phyloP scores from a whole-genome alignment of 2,329 filamentous ascomycete species.

The Talaromyces atroroseus region DNA sequence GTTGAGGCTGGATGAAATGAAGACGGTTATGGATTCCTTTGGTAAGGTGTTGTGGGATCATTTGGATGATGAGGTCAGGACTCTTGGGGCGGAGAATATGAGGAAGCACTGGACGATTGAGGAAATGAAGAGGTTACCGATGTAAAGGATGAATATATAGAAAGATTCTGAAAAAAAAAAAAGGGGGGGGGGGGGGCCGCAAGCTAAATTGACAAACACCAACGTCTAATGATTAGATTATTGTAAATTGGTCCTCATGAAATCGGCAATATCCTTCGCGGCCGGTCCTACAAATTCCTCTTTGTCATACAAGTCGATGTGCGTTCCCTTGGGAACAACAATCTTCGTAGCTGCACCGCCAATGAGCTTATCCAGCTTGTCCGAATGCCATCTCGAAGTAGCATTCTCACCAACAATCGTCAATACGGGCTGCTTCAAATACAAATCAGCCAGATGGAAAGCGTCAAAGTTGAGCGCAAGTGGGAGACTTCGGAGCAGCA shows the following conservation, averaged over 20 bases:
- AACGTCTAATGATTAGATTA: not conserved
- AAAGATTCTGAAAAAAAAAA: no score
- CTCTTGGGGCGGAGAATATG: constrained; percentile 82
- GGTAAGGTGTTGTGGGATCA: constrained; percentile 74
- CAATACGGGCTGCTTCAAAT: constrained; percentile 23
- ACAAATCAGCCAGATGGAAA: constrained; percentile 21
- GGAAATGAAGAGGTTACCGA: constrained; percentile 66
- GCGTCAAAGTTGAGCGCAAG: constrained; percentile 22
- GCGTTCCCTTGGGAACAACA: constrained; percentile 12
- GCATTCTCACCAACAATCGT: constrained; percentile 23
- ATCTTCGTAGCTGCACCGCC: constrained; percentile 15
- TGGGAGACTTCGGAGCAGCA: constrained; percentile 19
- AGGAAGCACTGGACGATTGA: constrained; percentile 70
- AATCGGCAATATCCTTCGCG: constrained; percentile 13
- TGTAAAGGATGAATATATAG: constrained; percentile 40
- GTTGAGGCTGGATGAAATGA: constrained; percentile 54
- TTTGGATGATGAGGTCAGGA: constrained; percentile 75
- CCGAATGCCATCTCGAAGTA: constrained; percentile 15
- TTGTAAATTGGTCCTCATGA: constrained; percentile 13
- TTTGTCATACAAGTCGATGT: constrained; percentile 18
- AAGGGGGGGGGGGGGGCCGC: no score
- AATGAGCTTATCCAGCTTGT: constrained; percentile 15
- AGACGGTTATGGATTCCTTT: constrained; percentile 70
- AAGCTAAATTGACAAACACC: not conserved
- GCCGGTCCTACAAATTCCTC: constrained; percentile 14